These are phyloP conservation scores for Daedalea quercina DNA, from an alignment of 768 basidiomycete genomes.

Conservation along the genomic window DNA sequence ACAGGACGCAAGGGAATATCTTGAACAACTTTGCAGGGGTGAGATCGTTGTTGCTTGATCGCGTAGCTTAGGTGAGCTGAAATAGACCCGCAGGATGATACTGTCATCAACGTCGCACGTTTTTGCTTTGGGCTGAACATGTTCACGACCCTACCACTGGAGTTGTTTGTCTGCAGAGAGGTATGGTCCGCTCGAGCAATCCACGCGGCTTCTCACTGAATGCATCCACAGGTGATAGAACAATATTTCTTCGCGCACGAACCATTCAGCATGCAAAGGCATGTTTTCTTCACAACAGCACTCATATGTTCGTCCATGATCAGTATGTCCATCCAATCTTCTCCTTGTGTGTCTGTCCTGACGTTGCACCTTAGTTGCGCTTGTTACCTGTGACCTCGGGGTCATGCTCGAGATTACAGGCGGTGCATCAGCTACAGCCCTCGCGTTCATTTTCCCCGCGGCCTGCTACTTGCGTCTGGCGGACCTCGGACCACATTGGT, in stretches of 20 bases:
- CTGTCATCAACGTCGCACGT: constrained; percentile 91
- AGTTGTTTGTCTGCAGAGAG: constrained; percentile 96
- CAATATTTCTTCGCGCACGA: constrained; percentile 94
- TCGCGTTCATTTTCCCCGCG: constrained; percentile 91
- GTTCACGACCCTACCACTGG: constrained; percentile 96
- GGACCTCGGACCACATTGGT: constrained; percentile 51
- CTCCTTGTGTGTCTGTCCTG: background rate
- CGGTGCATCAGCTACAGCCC: constrained; percentile 87
- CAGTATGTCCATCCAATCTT: constrained; percentile 43
- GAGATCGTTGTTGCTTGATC: constrained; percentile 13
- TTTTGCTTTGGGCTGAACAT: constrained; percentile 95
- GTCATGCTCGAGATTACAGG: constrained; percentile 97
- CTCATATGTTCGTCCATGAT: constrained; percentile 80
- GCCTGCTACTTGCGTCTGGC: constrained; percentile 78
- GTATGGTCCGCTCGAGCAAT: constrained; percentile 36
- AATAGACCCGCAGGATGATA: constrained; percentile 50
- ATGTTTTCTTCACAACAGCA: constrained; percentile 84
- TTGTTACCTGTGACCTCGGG: constrained; percentile 95
- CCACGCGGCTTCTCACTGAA: no score
- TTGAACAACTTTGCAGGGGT: constrained; percentile 89
- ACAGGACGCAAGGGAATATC: constrained; percentile 92
- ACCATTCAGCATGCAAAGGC: constrained; percentile 73
- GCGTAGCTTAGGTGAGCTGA: background rate
- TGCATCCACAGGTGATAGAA: constrained; percentile 70
- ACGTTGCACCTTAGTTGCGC: constrained; percentile 50